Percentiles rank a stretch among this genome's conserved stretches.
phyloP scores from a whole-genome alignment of 2,329 filamentous ascomycete species.

The Graphilbum sp. region DNA sequence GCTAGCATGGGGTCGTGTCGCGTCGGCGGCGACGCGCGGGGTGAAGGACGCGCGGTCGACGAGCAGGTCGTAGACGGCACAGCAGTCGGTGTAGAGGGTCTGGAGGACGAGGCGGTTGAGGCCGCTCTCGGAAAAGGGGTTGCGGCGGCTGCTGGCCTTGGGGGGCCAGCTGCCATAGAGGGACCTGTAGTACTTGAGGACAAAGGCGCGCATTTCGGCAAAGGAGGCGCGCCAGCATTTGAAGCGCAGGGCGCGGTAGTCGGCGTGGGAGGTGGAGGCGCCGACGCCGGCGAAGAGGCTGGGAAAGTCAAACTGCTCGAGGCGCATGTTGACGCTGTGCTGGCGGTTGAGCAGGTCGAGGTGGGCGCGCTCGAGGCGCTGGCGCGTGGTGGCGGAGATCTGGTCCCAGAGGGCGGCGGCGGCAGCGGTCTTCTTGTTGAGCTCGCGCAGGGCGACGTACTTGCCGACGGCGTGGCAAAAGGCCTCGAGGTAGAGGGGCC shows the following conservation, averaged over 20 bases:
- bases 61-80: constrained; percentile 72
- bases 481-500: constrained; percentile 73
- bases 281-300: constrained; percentile 78
- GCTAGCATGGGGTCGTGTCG: too few relatives aligned
- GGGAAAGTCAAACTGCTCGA: constrained; percentile 86
- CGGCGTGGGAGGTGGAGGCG: constrained; percentile 60
- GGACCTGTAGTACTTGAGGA: constrained; percentile 47
- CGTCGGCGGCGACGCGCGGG: constrained; percentile 57
- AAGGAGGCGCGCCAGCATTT: constrained; percentile 70
- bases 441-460: constrained; percentile 52
- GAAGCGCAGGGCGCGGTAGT: constrained; percentile 67
- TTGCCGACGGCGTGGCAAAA: constrained; percentile 87
- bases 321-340: constrained; percentile 49
- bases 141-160: constrained; percentile 83
- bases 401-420: constrained; percentile 46
- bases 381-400: constrained; percentile 54
- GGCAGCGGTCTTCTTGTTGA: constrained; percentile 29
- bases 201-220: constrained; percentile 55
- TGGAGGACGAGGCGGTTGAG: constrained; percentile 71
- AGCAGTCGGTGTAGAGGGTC: constrained; percentile 73
- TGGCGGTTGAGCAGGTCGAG: constrained; percentile 64
- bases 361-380: constrained; percentile 66
- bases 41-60: constrained; percentile 69
- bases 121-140: constrained; percentile 69
- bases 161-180: constrained; percentile 65